phyloP scores from a whole-genome alignment of 192 early-diverging fungal species.

The Coemansia sp. region DNA sequence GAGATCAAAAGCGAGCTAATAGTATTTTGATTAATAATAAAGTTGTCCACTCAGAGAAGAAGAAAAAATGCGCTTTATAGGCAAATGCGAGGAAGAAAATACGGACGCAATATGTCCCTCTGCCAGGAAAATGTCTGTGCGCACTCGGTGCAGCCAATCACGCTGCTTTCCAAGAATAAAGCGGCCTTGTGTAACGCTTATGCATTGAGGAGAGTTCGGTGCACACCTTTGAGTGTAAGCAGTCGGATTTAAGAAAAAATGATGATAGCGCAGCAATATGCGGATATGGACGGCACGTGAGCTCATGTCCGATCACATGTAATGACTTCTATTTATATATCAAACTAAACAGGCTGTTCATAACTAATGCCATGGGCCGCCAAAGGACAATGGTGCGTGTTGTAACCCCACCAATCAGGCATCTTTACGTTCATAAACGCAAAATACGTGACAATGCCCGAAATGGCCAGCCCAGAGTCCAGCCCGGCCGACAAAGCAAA shows the following conservation, averaged over 20 bases:
- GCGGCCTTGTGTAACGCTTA: neutral
- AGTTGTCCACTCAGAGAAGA: neutral
- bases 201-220: neutral
- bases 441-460: conserved; percentile 48
- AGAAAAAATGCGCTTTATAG: neutral
- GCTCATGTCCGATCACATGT: conserved; percentile 6
- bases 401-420: conserved; percentile 49
- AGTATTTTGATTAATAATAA: neutral
- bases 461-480: conserved; percentile 54
- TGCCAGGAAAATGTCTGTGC: conserved; percentile 3
- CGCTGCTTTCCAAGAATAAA: neutral
- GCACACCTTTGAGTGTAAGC: neutral
- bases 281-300: neutral
- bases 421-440: conserved; percentile 39
- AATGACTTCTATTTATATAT: neutral
- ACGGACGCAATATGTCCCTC: neutral
- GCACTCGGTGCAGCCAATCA: neutral
- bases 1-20: neutral
- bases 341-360: neutral
- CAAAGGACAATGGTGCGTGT: conserved; percentile 38
- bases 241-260: no score
- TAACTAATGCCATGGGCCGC: conserved; percentile 15
- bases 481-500: conserved; percentile 59
- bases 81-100: neutral
- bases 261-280: conserved; percentile 3